Percentiles rank a stretch among this genome's conserved stretches.
phyloP scores from a whole-genome alignment of 2,329 filamentous ascomycete genomes.

The Trichophyton schoenleinii region DNA sequence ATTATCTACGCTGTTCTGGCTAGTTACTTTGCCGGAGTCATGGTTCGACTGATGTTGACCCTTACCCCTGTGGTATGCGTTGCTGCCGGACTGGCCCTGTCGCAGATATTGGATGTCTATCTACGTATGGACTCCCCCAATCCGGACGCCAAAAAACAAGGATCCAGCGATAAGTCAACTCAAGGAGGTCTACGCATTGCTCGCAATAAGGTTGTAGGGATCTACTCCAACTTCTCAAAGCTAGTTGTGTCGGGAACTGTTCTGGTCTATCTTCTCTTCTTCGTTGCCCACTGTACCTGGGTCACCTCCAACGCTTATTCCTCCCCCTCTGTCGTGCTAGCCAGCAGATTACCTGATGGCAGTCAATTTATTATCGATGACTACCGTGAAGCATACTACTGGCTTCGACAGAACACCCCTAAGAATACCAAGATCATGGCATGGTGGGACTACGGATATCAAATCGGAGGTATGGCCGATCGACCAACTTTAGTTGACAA shows the following conservation, averaged over 20 bases:
- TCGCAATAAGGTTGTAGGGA: slow-evolving; percentile 62
- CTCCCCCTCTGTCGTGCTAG: slow-evolving; percentile 90
- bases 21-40: slow-evolving; percentile 97
- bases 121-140: slow-evolving; percentile 54
- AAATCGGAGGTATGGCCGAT: slow-evolving; percentile 98
- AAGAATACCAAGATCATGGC: slow-evolving; percentile 98
- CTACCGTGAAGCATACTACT: slow-evolving; percentile 98
- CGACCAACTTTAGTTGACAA: slow-evolving; percentile 95
- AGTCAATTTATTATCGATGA: slow-evolving; percentile 98
- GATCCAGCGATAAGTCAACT: slow-evolving; percentile 25
- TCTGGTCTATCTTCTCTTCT: slow-evolving; percentile 72
- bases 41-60: slow-evolving; percentile 98
- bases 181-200: slow-evolving; percentile 50
- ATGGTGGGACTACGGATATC: slow-evolving; percentile 99
- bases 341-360: slow-evolving; percentile 82
- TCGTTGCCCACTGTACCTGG: slow-evolving; percentile 97
- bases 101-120: slow-evolving; percentile 79
- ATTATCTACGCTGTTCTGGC: slow-evolving; percentile 94
- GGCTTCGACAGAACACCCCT: slow-evolving; percentile 93
- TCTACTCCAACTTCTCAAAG: slow-evolving; percentile 74
- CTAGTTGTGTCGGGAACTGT: slow-evolving; percentile 58
- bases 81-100: slow-evolving; percentile 76
- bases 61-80: slow-evolving; percentile 94
- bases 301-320: slow-evolving; percentile 98
- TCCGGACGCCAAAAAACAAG: slow-evolving; percentile 35